Evolutionary conservation across 208 protist genomes (phyloP), one percentile per base, ranked within the genome.

Genomic region (Crithidia bombi): DNA sequence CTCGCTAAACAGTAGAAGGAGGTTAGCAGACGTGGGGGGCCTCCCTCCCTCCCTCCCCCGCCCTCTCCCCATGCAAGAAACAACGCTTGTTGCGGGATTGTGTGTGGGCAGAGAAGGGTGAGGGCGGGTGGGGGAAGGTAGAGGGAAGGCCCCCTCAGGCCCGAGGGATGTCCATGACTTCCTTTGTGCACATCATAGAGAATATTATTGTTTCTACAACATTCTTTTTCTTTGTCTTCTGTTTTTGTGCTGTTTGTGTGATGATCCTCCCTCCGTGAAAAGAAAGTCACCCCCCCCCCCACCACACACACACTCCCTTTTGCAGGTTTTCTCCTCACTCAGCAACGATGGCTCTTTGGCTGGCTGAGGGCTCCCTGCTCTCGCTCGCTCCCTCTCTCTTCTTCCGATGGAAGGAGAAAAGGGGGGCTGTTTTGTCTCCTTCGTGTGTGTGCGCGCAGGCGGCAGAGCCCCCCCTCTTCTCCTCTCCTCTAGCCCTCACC

Each of bases 1-100:
- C 69, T 43, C 81, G 74, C 43, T 86, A 71, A 67, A 35, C 5
- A 14, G 21, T 23, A n/a, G 21, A 47, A 47, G 43, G 4, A 41
- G 14, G 14, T 15, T 6, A 41, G 38, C 38, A 14, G 43, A n/a
- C 43, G n/a, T n/a, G n/a, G n/a, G n/a, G n/a, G n/a, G n/a, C n/a
- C n/a, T n/a, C n/a, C n/a, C n/a, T n/a, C n/a, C n/a, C n/a, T n/a
- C n/a, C n/a, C n/a, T n/a, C n/a, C n/a, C n/a, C n/a, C n/a, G n/a
- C n/a, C n/a, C n/a, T n/a, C n/a, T n/a, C n/a, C n/a, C n/a, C n/a
- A n/a, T n/a, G n/a, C n/a, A n/a, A n/a, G n/a, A n/a, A n/a, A n/a
- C n/a, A n/a, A n/a, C n/a, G n/a, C n/a, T n/a, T n/a, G n/a, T n/a
- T n/a, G n/a, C n/a, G n/a, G n/a, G n/a, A n/a, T n/a, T n/a, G n/a